Evolutionary conservation across 805 yeast species (phyloP), one percentile per base, ranked within the genome.

Genomic region (Naumovozyma baii): DNA sequence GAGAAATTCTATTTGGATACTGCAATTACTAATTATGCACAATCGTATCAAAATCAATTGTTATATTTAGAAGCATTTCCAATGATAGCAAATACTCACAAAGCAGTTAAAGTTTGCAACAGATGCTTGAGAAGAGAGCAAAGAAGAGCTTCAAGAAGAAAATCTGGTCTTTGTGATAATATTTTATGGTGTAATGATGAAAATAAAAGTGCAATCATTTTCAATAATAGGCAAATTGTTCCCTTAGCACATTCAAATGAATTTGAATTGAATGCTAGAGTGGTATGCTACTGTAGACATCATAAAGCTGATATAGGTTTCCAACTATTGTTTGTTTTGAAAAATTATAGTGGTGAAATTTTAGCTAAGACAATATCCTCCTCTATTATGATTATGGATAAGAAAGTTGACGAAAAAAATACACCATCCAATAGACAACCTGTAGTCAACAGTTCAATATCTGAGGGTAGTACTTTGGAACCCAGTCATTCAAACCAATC

Each of bases 231-330:
- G 52, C 96, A 90, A 60, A 72, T 90, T 16, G 72, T 85, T 34
- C 77, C 85, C 39, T 45, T 49, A 18, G 55, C 51, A 25, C 51
- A 52, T 29, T 16, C 37, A 2, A 25, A 30, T 13, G 22, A 36
- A 28, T 52, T 74, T 12, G 78, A 72, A 34, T 57, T 76, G 3
- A 72, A 76, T 17, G 64, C 94, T 14, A 74, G 97, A 61, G 76
- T 90, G 26, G 88, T 90, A 5, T 90, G 97, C 59, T 90, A 90
- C 57, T 90, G 96, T 63, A 76, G 97, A 47, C 97, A 90, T 61
- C 97, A 90, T 60, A 76, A 77, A 47, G 95, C 87, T 45, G 67
- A 79, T n/a, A 73, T 72, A 29, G 97, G 97, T 2, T 90, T 87
- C 67, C 76, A 76, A 51, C 64, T 83, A 34, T 61, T 83, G 34